A percentile compares a stretch with the other conserved stretches of the same genome.
Evolutionary conservation across 2,329 filamentous ascomycete genomes (phyloP).

Genomic region (Zasmidium cellare): DNA sequence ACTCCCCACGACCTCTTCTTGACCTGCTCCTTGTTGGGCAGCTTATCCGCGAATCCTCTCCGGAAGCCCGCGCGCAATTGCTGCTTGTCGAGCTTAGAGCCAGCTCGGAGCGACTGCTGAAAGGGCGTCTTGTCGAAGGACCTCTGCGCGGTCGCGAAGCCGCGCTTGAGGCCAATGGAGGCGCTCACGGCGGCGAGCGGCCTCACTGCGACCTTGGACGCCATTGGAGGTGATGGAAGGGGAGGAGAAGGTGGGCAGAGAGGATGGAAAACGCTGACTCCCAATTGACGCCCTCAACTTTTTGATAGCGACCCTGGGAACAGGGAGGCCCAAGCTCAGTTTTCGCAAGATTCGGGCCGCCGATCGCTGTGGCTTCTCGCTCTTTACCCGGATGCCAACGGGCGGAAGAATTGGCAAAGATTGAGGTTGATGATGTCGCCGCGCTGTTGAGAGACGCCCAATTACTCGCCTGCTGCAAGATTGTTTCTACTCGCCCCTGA

Average conservation of each 20-base stretch:
- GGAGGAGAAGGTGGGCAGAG: slow-evolving; percentile 2
- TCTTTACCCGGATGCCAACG: background rate
- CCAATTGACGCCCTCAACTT: background rate
- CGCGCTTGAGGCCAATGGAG: slow-evolving; percentile 25
- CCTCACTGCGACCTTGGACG: slow-evolving; percentile 26
- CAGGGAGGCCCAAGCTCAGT: too few species aligned
- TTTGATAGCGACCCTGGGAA: too few species aligned
- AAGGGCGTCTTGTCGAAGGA: slow-evolving; percentile 15
- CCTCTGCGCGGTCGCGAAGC: slow-evolving; percentile 23
- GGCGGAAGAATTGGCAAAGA: background rate
- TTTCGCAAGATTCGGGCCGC: too few species aligned
- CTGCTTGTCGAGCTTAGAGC: slow-evolving; percentile 12
- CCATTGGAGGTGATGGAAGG: slow-evolving; percentile 23
- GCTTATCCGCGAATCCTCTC: slow-evolving; percentile 35
- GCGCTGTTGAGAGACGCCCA: too few species aligned
- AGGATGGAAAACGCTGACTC: slow-evolving; percentile 2
- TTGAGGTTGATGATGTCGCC: background rate
- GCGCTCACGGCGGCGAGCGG: slow-evolving; percentile 27
- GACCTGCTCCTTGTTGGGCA: slow-evolving; percentile 30
- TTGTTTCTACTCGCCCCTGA: background rate
- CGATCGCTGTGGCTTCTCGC: too few species aligned
- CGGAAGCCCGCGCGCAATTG: slow-evolving; percentile 26
- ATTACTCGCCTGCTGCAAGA: background rate
- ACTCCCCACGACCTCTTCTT: slow-evolving; percentile 63
- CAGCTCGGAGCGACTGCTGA: slow-evolving; percentile 20